Evolutionary conservation across 2,329 filamentous ascomycete genomes (phyloP).

Genomic region (Colletotrichum incanum): DNA sequence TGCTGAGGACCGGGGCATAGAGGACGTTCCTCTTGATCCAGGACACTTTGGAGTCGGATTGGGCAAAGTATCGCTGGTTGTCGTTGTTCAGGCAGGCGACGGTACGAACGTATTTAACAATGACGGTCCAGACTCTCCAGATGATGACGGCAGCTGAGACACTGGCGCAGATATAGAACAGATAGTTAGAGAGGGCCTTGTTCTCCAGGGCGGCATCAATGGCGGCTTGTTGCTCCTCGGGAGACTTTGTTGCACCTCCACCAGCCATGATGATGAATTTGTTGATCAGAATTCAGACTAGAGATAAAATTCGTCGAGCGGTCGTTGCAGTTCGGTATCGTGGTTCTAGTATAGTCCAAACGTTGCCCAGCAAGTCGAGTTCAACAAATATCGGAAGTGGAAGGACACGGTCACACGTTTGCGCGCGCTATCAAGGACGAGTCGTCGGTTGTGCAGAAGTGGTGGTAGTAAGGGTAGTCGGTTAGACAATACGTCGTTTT

Average conservation of each 20-base stretch:
- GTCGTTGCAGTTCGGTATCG: not conserved
- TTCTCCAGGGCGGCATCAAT: slow-evolving; percentile 59
- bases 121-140: slow-evolving; percentile 75
- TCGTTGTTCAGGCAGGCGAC: slow-evolving; percentile 85
- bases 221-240: slow-evolving; percentile 48
- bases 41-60: slow-evolving; percentile 67
- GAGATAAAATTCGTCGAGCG: too few relatives aligned
- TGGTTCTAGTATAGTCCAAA: slow-evolving; percentile 5
- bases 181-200: slow-evolving; percentile 71
- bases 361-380: slow-evolving; percentile 17
- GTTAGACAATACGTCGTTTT: slow-evolving; percentile 4
- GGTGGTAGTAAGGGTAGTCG: not conserved
- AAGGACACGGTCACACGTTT: not conserved
- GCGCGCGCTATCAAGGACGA: not conserved
- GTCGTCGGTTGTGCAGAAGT: not conserved
- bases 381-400: not conserved
- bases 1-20: slow-evolving; percentile 75
- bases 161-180: slow-evolving; percentile 75
- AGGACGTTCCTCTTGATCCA: slow-evolving; percentile 77
- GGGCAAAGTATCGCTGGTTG: slow-evolving; percentile 83
- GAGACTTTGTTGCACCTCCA: slow-evolving; percentile 40
- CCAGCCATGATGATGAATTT: slow-evolving; percentile 28
- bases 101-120: slow-evolving; percentile 79
- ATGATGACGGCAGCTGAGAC: slow-evolving; percentile 75
- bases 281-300: not conserved